These are phyloP conservation scores for Mycena epipterygia DNA, from an alignment of 768 basidiomycete genomes.

Conservation along the genomic window DNA sequence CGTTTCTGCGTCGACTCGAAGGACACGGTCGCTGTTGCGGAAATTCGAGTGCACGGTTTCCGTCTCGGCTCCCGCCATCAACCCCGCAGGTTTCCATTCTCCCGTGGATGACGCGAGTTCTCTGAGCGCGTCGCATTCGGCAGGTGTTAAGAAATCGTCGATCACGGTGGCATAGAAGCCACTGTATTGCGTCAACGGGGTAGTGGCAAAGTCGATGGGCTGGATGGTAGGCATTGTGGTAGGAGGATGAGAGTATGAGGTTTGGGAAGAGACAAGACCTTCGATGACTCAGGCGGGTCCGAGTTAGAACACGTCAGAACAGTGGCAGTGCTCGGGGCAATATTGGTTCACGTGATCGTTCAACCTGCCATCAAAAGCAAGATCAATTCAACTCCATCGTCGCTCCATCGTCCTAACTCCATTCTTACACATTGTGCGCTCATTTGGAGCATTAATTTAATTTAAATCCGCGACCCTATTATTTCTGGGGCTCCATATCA, in stretches of 20 bases:
- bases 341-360: background rate
- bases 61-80: constrained; percentile 43
- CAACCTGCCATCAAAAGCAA: background rate
- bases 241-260: background rate
- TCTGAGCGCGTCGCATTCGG: constrained; percentile 57
- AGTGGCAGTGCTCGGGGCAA: background rate
- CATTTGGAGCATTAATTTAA: background rate
- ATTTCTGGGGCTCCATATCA: background rate
- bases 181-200: constrained; percentile 50
- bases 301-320: no score
- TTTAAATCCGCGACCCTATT: no score
- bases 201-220: constrained; percentile 55
- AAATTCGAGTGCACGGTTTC: constrained; percentile 53
- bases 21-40: constrained; percentile 56
- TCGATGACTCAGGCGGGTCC: background rate
- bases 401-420: background rate
- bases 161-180: constrained; percentile 58
- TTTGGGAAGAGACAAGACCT: background rate
- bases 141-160: constrained; percentile 55
- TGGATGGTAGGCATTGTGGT: constrained; percentile 16
- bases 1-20: constrained; percentile 50
- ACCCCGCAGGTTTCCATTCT: constrained; percentile 54
- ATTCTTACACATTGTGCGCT: background rate
- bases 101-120: constrained; percentile 51
- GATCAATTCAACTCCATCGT: background rate